phyloP scores from a whole-genome alignment of 805 yeast species.

The Clavispora fructus region DNA sequence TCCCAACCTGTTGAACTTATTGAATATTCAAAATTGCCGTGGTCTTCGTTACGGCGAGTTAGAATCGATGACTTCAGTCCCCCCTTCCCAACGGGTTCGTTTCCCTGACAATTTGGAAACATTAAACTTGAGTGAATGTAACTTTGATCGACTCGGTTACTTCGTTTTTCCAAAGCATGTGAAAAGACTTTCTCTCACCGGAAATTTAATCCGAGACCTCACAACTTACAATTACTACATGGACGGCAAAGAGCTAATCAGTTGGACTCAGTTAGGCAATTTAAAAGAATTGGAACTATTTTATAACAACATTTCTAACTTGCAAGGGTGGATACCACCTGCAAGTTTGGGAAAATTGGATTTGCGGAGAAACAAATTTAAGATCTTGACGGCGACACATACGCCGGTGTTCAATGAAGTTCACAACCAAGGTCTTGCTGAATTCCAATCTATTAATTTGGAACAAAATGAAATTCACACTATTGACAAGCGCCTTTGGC shows the following conservation, averaged over 20 bases:
- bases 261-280: slow-evolving; percentile 22
- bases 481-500: slow-evolving; percentile 6
- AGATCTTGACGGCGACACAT: slow-evolving; percentile 5
- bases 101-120: slow-evolving; percentile 18
- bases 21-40: slow-evolving; percentile 18
- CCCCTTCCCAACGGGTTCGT: slow-evolving; percentile 12
- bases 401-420: slow-evolving; percentile 10
- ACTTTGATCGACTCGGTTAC: slow-evolving; percentile 12
- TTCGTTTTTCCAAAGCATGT: slow-evolving; percentile 23
- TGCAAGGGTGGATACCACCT: slow-evolving; percentile 19
- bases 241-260: slow-evolving; percentile 3
- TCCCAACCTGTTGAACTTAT: slow-evolving; percentile 20
- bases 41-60: slow-evolving; percentile 5
- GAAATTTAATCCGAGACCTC: slow-evolving; percentile 20
- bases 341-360: slow-evolving; percentile 7
- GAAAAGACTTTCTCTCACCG: slow-evolving; percentile 18
- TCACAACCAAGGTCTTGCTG: not conserved
- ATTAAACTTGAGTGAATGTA: slow-evolving; percentile 23
- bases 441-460: slow-evolving; percentile 6
- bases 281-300: slow-evolving; percentile 19
- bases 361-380: slow-evolving; percentile 11
- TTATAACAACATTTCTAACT: slow-evolving; percentile 15
- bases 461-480: slow-evolving; percentile 13
- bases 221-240: slow-evolving; percentile 13
- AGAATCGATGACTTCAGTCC: not conserved